These are phyloP conservation scores for Pythium pyrilobum DNA, from an alignment of 352 stramenopile genomes.

Conservation along the genomic window DNA sequence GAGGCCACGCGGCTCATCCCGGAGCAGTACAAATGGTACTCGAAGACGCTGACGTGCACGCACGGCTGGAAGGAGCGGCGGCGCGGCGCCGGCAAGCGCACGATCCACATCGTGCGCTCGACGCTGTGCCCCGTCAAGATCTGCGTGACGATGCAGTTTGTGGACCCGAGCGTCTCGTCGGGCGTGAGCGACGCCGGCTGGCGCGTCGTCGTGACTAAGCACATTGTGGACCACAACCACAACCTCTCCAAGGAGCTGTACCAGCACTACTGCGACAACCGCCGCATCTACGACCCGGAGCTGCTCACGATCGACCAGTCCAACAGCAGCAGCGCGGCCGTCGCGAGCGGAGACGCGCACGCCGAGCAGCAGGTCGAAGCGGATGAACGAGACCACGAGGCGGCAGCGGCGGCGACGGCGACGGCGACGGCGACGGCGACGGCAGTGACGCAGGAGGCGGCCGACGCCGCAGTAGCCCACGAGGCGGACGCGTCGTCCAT, in stretches of 20 bases:
- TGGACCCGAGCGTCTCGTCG: not conserved
- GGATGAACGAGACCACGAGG: too few relatives aligned
- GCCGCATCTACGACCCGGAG: constrained; percentile 70
- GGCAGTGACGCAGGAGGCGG: too few relatives aligned
- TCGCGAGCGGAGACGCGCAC: too few relatives aligned
- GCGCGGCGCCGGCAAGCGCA: constrained; percentile 58
- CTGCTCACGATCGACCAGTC: constrained; percentile 52
- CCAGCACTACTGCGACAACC: constrained; percentile 74
- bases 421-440: too few relatives aligned
- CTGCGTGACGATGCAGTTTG: constrained; percentile 67
- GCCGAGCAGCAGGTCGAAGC: too few relatives aligned
- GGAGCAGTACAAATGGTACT: constrained; percentile 74
- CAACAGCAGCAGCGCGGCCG: not conserved
- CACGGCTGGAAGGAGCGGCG: constrained; percentile 80
- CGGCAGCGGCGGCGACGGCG: too few relatives aligned
- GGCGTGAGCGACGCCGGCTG: constrained; percentile 21
- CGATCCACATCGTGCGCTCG: constrained; percentile 53
- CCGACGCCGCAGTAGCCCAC: too few relatives aligned
- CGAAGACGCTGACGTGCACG: constrained; percentile 73
- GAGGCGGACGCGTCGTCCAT: too few relatives aligned
- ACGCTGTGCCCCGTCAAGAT: constrained; percentile 73
- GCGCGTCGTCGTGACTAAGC: constrained; percentile 72
- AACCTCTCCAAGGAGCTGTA: constrained; percentile 71
- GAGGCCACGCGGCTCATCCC: constrained; percentile 39
- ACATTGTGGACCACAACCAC: constrained; percentile 75